Evolutionary conservation across 768 basidiomycete species (phyloP), one percentile per base, ranked within the genome.

Genomic region (Suillus weaverae): DNA sequence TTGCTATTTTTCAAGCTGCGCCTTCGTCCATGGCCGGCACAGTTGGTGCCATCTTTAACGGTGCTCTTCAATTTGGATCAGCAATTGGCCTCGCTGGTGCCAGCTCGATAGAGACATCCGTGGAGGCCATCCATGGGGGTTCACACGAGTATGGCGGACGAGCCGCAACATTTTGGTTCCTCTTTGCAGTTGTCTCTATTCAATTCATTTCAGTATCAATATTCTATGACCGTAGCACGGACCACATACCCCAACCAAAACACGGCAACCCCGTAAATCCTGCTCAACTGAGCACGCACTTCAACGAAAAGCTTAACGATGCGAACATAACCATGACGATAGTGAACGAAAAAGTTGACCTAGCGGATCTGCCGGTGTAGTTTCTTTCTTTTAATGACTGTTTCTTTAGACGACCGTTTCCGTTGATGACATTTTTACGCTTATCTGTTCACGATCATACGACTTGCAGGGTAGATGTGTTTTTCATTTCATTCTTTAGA

Each of bases 1-100:
- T 86, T 54, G 83, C 84, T 16, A 78, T 86, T 46, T 81, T 87
- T 72, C 79, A 77, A 64, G 79, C 79, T 43, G 80, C 79, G 5
- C 85, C 85, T 6, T 64, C 81, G 9, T 76, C 77, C n/a, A 81
- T 83, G 69, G 78, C 84, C 5, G 86, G 86, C 46, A 83, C 81
- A 5, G 79, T 85, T 18, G 84, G 84, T 22, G 86, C 86, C 18
- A 81, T 87, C 46, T 85, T 85, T 76, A 85, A 84, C 63, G 79
- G 80, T 30, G 82, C 83, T 13, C 78, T 86, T 1, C 84, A 87
- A 70, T 74, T 84, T 64, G 84, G 85, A 39, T 79, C 79, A 11
- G 86, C 86, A 7, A 74, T 84, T 26, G 84, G 83, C 22, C 73
- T 83, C 38, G 82, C 86, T 16, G 78, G 79, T 32, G 78, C 85